Evolutionary conservation across 768 basidiomycete genomes (phyloP).

Genomic region (Mycena belliarum): DNA sequence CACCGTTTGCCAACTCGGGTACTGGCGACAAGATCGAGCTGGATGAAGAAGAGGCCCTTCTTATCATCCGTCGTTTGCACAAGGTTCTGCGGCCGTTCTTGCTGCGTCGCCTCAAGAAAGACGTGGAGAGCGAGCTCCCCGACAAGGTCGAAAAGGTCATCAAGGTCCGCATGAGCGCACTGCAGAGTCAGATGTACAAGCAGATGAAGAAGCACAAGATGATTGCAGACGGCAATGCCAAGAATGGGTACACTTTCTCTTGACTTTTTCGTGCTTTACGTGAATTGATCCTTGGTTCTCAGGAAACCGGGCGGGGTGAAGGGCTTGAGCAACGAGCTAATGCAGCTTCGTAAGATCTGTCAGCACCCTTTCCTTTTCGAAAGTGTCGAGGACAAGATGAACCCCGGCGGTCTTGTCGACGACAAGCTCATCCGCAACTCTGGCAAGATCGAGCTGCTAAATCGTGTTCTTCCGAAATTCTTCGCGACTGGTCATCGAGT

Average conservation of each 20-base stretch:
- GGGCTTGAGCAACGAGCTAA: slow-evolving; percentile 90
- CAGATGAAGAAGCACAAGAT: slow-evolving; percentile 99
- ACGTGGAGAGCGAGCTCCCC: slow-evolving; percentile 92
- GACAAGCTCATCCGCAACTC: slow-evolving; percentile 84
- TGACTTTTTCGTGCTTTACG: background rate
- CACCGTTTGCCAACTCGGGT: slow-evolving; percentile 98
- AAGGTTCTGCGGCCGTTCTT: slow-evolving; percentile 96
- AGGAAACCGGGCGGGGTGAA: slow-evolving; percentile 81
- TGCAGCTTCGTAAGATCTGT: slow-evolving; percentile 98
- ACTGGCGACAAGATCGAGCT: slow-evolving; percentile 97
- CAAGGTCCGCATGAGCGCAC: slow-evolving; percentile 90
- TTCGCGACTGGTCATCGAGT: slow-evolving; percentile 91
- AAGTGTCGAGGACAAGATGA: slow-evolving; percentile 92
- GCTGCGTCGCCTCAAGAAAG: slow-evolving; percentile 90
- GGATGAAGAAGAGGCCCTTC: slow-evolving; percentile 98
- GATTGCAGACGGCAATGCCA: slow-evolving; percentile 81
- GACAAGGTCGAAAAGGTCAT: slow-evolving; percentile 99
- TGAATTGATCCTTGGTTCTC: slow-evolving; percentile 4
- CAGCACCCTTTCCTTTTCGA: slow-evolving; percentile 97
- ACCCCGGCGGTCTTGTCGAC: slow-evolving; percentile 78
- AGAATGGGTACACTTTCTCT: slow-evolving; percentile 61
- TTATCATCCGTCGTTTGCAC: slow-evolving; percentile 94
- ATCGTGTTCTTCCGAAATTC: slow-evolving; percentile 92
- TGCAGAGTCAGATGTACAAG: slow-evolving; percentile 92
- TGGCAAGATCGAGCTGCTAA: slow-evolving; percentile 92